These are phyloP conservation scores for Pelargonium fulgidum DNA, from an alignment of 441 rosid genomes.

Conservation along the genomic window DNA sequence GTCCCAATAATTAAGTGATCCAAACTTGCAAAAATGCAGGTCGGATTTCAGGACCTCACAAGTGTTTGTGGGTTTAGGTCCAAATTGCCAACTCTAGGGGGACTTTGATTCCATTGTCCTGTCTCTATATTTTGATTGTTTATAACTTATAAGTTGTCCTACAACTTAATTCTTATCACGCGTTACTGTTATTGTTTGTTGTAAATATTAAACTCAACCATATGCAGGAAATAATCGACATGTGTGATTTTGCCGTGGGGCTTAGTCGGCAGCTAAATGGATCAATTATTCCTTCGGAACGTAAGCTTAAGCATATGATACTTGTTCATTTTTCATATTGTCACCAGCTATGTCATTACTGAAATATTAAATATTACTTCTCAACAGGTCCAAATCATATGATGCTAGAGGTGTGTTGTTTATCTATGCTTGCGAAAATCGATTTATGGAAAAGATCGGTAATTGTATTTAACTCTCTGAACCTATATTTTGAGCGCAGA, in stretches of 20 bases:
- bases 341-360: slow-evolving; percentile 1
- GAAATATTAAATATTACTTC: slow-evolving; percentile 22
- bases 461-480: slow-evolving; percentile 13
- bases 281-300: slow-evolving; percentile 88
- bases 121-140: background rate
- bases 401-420: slow-evolving; percentile 74
- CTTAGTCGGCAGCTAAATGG: slow-evolving; percentile 95
- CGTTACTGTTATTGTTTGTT: background rate
- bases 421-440: slow-evolving; percentile 16
- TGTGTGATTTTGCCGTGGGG: slow-evolving; percentile 97
- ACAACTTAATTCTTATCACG: background rate
- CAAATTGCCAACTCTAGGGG: background rate
- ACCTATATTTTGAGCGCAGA: slow-evolving; percentile 38
- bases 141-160: background rate
- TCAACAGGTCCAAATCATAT: slow-evolving; percentile 86
- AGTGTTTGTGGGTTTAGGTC: too few relatives aligned
- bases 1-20: too few relatives aligned
- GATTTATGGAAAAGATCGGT: slow-evolving; percentile 1
- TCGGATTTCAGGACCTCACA: too few relatives aligned
- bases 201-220: background rate
- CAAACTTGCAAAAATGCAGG: too few relatives aligned
- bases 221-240: slow-evolving; percentile 90
- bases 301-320: slow-evolving; percentile 40
- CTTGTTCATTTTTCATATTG: background rate
- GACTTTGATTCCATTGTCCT: background rate